Conservation (phyloP, 331 rosid genomes). For the Telfairia occidentalis region DNA sequence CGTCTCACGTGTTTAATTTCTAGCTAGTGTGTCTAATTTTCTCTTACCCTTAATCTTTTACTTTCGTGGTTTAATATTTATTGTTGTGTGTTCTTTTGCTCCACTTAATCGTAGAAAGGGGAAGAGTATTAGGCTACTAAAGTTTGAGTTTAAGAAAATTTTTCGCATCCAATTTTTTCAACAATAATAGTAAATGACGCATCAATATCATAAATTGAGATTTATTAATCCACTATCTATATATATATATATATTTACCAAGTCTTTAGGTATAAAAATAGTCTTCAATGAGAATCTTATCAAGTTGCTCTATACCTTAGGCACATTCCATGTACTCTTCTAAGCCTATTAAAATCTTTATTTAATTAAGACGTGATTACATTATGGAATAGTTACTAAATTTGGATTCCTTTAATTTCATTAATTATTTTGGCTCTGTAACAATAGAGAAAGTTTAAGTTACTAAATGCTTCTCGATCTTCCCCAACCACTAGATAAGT, state of each 20-base stretch:
- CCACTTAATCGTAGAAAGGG: too few species aligned
- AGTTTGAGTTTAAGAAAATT: too few species aligned
- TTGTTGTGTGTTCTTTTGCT: too few species aligned
- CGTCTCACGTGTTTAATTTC: too few species aligned
- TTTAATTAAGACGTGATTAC: slow-evolving; percentile 1
- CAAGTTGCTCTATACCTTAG: neutral
- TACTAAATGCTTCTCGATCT: slow-evolving; percentile 6
- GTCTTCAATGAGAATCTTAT: neutral
- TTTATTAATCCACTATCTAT: neutral
- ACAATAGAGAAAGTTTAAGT: neutral
- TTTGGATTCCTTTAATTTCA: neutral
- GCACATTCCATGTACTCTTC: neutral
- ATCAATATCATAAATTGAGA: too few species aligned
- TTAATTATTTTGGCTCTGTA: neutral
- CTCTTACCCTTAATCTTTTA: too few species aligned
- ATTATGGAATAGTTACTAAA: slow-evolving; percentile 1
- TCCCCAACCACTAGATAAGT: neutral
- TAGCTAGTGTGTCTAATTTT: too few species aligned
- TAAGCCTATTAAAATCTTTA: neutral
- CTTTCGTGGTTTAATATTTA: too few species aligned
- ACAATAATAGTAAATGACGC: too few species aligned
- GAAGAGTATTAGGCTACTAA: too few species aligned
- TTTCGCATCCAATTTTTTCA: too few species aligned
- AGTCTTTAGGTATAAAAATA: neutral
- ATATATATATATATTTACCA: neutral